Conservation (phyloP, 2,329 filamentous ascomycete genomes). For the Epichloe gansuensis region DNA sequence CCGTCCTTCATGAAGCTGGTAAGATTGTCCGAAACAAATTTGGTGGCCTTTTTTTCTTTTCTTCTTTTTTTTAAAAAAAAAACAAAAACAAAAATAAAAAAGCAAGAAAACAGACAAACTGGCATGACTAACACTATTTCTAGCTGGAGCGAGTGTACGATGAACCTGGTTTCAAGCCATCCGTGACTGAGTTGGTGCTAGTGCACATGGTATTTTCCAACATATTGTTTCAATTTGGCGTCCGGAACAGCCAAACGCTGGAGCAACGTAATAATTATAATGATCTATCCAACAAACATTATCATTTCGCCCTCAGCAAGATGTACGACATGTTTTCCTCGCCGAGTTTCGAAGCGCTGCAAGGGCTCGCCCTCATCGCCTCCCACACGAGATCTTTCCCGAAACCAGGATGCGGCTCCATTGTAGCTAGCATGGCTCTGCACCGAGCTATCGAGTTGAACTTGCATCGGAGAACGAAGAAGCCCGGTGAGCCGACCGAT, state of each 20-base stretch:
- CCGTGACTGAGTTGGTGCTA: slow-evolving; percentile 52
- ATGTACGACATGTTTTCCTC: slow-evolving; percentile 52
- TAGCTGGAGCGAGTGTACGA: slow-evolving; percentile 58
- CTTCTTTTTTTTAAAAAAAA: too few relatives aligned
- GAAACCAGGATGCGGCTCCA: slow-evolving; percentile 63
- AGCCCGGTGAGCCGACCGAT: slow-evolving; percentile 31
- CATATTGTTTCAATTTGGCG: slow-evolving; percentile 66
- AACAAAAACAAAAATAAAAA: too few relatives aligned
- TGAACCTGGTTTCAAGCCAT: slow-evolving; percentile 50
- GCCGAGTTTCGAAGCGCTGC: slow-evolving; percentile 53
- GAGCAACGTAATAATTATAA: slow-evolving; percentile 44
- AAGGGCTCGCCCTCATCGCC: slow-evolving; percentile 62
- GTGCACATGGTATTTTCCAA: slow-evolving; percentile 71
- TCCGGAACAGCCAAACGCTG: slow-evolving; percentile 49
- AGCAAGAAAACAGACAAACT: neutral
- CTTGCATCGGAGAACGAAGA: slow-evolving; percentile 57
- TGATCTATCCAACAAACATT: slow-evolving; percentile 61
- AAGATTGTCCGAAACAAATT: slow-evolving; percentile 16
- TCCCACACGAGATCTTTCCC: slow-evolving; percentile 65
- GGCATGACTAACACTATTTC: neutral
- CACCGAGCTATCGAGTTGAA: slow-evolving; percentile 62
- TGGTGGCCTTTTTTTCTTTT: neutral
- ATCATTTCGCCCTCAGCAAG: slow-evolving; percentile 61
- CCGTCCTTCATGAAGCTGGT: slow-evolving; percentile 60
- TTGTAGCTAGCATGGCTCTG: slow-evolving; percentile 53